A percentile compares a stretch with the other conserved stretches of the same genome.
Conservation (phyloP, 805 yeast genomes). For the Candida alai region DNA sequence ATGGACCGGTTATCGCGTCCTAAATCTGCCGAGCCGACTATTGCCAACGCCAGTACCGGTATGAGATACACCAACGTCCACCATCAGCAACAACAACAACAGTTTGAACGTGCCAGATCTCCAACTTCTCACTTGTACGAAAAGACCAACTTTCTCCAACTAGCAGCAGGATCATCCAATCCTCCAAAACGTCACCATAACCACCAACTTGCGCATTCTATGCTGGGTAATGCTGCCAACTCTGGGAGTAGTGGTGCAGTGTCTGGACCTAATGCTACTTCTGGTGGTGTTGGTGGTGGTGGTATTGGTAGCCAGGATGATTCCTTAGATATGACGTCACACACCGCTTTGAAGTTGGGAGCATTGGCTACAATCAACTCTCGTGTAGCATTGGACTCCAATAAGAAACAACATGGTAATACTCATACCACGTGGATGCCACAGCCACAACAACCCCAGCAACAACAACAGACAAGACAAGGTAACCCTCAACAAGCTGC, state of each 20-base stretch:
- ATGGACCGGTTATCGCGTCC: constrained; percentile 30
- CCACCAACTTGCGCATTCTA: constrained; percentile 13
- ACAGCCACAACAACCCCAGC: constrained; percentile 4
- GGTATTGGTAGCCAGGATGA: constrained; percentile 17
- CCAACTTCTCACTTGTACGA: constrained; percentile 42
- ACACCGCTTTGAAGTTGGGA: constrained; percentile 54
- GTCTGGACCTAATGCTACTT: background rate
- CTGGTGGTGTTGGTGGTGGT: background rate
- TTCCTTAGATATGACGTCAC: constrained; percentile 25
- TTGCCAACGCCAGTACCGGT: constrained; percentile 16
- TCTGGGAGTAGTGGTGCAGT: too few relatives aligned
- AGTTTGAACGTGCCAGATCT: constrained; percentile 31
- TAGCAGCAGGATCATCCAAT: constrained; percentile 25
- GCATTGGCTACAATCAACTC: constrained; percentile 64
- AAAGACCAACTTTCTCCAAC: constrained; percentile 41
- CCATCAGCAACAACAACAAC: constrained; percentile 13
- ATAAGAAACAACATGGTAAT: constrained; percentile 22
- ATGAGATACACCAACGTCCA: constrained; percentile 9
- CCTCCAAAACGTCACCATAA: constrained; percentile 12
- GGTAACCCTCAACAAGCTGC: constrained; percentile 1
- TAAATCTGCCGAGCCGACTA: constrained; percentile 43
- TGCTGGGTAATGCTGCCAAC: background rate
- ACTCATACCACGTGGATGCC: constrained; percentile 5
- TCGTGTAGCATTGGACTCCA: constrained; percentile 45
- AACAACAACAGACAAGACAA: constrained; percentile 3